Evolutionary conservation across 1,284 basidiomycete species (phyloP).

Genomic region (Papiliotrema laurentii): DNA sequence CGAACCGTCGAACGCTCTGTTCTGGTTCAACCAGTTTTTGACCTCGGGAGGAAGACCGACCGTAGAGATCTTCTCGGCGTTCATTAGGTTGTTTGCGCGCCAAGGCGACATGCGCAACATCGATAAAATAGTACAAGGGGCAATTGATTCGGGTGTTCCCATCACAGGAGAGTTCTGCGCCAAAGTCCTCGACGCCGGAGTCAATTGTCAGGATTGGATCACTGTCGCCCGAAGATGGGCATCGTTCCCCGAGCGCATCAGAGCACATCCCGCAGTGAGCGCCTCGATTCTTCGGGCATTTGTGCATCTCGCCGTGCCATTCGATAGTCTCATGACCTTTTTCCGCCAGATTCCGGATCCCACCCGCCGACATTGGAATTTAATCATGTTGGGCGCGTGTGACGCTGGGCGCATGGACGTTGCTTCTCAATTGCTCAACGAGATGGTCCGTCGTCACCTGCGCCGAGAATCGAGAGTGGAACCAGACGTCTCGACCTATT

Average conservation of each 20-base stretch:
- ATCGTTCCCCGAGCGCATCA: slow-evolving; percentile 43
- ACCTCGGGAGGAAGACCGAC: slow-evolving; percentile 54
- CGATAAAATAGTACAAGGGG: slow-evolving; percentile 59
- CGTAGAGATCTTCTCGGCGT: slow-evolving; percentile 60
- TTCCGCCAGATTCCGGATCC: slow-evolving; percentile 61
- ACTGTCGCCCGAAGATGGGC: slow-evolving; percentile 25
- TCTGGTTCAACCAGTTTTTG: slow-evolving; percentile 63
- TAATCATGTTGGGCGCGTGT: slow-evolving; percentile 78
- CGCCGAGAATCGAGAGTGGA: slow-evolving; percentile 25
- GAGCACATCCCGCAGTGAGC: slow-evolving; percentile 52
- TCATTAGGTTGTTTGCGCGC: slow-evolving; percentile 66
- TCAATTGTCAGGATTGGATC: slow-evolving; percentile 67
- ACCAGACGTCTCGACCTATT: slow-evolving; percentile 60
- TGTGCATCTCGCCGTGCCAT: slow-evolving; percentile 73
- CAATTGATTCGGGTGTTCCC: slow-evolving; percentile 51
- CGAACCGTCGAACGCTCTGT: slow-evolving; percentile 57
- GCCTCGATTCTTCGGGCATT: slow-evolving; percentile 83
- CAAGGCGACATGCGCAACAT: slow-evolving; percentile 65
- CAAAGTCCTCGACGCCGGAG: slow-evolving; percentile 76
- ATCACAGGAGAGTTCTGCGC: slow-evolving; percentile 65
- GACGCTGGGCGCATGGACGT: slow-evolving; percentile 65
- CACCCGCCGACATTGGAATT: slow-evolving; percentile 64
- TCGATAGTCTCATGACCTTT: slow-evolving; percentile 60
- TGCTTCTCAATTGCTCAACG: slow-evolving; percentile 64
- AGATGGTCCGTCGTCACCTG: slow-evolving; percentile 56